Evolutionary conservation across 2,329 filamentous ascomycete genomes (phyloP), one percentile per base, ranked within the genome.

Genomic region (Nannizziopsis barbatae): DNA sequence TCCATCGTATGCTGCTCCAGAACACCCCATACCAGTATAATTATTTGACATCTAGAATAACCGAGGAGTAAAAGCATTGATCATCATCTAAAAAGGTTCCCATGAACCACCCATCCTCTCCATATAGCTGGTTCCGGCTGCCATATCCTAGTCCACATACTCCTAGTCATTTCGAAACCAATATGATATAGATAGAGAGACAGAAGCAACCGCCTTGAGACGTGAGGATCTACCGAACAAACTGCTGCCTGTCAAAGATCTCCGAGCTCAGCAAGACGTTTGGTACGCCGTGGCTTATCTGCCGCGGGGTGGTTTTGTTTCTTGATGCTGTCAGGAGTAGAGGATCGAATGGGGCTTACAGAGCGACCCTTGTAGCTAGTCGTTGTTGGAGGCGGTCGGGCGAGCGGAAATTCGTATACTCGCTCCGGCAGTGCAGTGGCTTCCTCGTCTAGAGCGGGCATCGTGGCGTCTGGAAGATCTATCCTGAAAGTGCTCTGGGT

Each of bases 401-500:
- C 15, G 9, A 40, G 32, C 7, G 47, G 45, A 30, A 47, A 47
- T 12, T 54, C 52, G 32, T 54, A 53, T 8, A 51, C 32, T 9
- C 50, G 43, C 14, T 49, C 47, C 33, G 50, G 49, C 12, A 42
- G 51, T 45, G 42, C 56, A 53, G 50, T 55, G 52, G 20, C 52
- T 50, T 56, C 55, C 38, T 58, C 57, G 11, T 53, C 51, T 1
- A 35, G 37, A 5, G 20, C 39, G n/a, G n/a, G 37, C n/a, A 50
- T 54, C 32, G 53, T 52, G 11, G 56, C 43, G 3, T 58, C 57
- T 1, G 60, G 60, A 2, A 58, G 49, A 31, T 60, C 56, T 38
- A 62, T 58, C 18, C 53, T 49, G 43, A 60, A 62, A n/a, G 59
- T 62, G 41, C 55, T 59, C 41, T 58, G 57, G 7, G 53, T 45